Evolutionary conservation across 1,284 basidiomycete genomes (phyloP).

Genomic region (Leccinum subrobustum): DNA sequence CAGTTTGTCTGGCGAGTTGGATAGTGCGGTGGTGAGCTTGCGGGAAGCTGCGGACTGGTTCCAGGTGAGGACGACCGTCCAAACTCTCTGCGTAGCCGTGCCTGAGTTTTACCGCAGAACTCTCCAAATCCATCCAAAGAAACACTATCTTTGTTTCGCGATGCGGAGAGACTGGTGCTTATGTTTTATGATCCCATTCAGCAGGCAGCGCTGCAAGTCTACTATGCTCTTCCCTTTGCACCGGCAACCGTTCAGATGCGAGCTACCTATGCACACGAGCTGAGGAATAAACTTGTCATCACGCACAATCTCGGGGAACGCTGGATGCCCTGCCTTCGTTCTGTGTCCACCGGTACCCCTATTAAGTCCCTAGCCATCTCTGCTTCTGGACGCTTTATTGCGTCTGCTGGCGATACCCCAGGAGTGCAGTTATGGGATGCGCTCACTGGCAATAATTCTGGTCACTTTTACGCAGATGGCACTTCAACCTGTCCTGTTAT

Average conservation of each 20-base stretch:
- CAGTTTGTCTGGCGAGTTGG: constrained; percentile 20
- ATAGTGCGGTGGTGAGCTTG: constrained; percentile 16
- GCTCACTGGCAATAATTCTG: constrained; percentile 18
- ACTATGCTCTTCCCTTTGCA: constrained; percentile 17
- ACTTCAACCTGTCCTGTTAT: constrained; percentile 17
- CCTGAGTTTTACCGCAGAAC: constrained; percentile 2
- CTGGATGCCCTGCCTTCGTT: constrained; percentile 18
- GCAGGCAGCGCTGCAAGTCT: constrained; percentile 22
- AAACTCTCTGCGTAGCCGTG: not conserved
- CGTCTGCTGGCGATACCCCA: constrained; percentile 16
- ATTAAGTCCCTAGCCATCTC: constrained; percentile 21
- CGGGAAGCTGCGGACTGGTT: constrained; percentile 17
- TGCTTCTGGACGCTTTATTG: constrained; percentile 16
- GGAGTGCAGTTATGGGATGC: constrained; percentile 24
- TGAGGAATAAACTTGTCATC: constrained; percentile 15
- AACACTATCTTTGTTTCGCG: constrained; percentile 12
- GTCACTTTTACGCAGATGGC: constrained; percentile 10
- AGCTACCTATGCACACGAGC: constrained; percentile 12
- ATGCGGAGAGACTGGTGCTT: constrained; percentile 25
- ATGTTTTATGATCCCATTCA: constrained; percentile 23
- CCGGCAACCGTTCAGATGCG: constrained; percentile 17
- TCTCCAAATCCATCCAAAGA: constrained; percentile 7
- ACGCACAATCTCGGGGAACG: constrained; percentile 13
- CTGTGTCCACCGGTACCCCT: constrained; percentile 9
- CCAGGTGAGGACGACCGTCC: constrained; percentile 9